These are phyloP conservation scores for Nymphaea thermarum DNA, from an alignment of 164 flowering plant genomes.

Conservation along the genomic window DNA sequence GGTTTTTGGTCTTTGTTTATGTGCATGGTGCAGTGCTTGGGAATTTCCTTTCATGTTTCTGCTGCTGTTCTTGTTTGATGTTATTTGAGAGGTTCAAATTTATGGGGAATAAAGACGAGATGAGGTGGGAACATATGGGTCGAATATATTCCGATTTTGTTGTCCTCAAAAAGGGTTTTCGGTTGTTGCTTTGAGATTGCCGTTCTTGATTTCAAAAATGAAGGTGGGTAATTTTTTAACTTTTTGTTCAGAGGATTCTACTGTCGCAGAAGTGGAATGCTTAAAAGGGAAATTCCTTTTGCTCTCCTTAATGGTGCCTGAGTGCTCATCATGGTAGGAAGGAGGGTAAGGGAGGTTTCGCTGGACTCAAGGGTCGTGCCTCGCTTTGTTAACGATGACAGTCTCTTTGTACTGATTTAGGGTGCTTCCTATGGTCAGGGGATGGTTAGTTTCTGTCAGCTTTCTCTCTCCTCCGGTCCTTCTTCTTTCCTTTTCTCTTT, in stretches of 20 bases:
- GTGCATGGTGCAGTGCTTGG: too few relatives aligned
- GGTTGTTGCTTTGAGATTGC: neutral
- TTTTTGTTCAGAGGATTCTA: neutral
- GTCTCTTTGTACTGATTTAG: neutral
- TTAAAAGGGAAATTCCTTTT: too few relatives aligned
- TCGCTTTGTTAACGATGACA: neutral
- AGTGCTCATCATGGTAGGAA: neutral
- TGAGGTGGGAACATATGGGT: neutral
- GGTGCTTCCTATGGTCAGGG: neutral
- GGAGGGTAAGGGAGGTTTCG: neutral
- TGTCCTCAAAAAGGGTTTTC: neutral
- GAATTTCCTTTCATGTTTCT: too few relatives aligned
- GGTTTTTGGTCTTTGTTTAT: too few relatives aligned
- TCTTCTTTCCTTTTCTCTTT: neutral
- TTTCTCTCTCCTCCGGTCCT: neutral
- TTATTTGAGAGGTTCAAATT: too few relatives aligned
- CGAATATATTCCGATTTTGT: neutral
- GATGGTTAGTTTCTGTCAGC: too few relatives aligned
- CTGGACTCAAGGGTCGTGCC: neutral
- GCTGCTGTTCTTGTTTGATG: too few relatives aligned
- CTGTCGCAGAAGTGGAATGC: too few relatives aligned
- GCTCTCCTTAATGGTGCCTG: neutral
- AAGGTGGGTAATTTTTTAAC: neutral
- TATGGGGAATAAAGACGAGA: neutral
- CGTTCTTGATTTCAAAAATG: neutral